These are phyloP conservation scores for Steccherinum ochraceum DNA, from an alignment of 768 basidiomycete species.

Conservation along the genomic window DNA sequence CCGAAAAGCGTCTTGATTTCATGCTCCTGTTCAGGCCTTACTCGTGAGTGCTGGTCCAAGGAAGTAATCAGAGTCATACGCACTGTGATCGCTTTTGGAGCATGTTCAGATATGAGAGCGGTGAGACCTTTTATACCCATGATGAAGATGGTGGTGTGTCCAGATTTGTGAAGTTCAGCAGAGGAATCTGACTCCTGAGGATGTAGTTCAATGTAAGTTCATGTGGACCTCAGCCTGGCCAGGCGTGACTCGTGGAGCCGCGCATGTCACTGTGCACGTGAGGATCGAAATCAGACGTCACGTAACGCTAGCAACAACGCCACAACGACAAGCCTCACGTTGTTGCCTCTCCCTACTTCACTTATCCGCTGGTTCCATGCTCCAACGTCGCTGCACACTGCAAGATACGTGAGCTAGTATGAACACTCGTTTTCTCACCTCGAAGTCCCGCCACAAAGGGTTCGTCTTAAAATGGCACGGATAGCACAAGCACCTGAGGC, in stretches of 20 bases:
- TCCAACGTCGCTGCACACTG: too few species aligned
- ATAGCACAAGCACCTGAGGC: too few species aligned
- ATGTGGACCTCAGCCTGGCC: too few species aligned
- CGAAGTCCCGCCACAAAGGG: too few species aligned
- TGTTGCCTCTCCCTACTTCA: too few species aligned
- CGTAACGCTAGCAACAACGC: too few species aligned
- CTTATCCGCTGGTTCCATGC: too few species aligned
- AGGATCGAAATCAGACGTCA: not conserved
- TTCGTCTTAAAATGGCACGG: too few species aligned
- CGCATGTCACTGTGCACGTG: not conserved
- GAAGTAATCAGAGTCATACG: not conserved
- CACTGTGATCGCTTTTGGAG: slow-evolving; percentile 71
- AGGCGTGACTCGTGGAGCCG: not conserved
- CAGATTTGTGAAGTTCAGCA: not conserved
- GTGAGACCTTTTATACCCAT: slow-evolving; percentile 98
- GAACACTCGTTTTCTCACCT: too few species aligned
- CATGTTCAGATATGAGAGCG: slow-evolving; percentile 81
- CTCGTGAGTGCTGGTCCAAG: slow-evolving; percentile 1
- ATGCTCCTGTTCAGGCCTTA: slow-evolving; percentile 55
- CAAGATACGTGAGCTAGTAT: too few species aligned
- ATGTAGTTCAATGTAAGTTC: too few species aligned
- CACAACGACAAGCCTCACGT: too few species aligned
- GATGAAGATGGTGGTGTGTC: not conserved
- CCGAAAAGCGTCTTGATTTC: slow-evolving; percentile 98
- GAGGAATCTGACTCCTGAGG: not conserved